A percentile compares a stretch with the other conserved stretches of the same genome.
phyloP scores from a whole-genome alignment of 169 alveolate genomes.

The Theileria sp. region DNA sequence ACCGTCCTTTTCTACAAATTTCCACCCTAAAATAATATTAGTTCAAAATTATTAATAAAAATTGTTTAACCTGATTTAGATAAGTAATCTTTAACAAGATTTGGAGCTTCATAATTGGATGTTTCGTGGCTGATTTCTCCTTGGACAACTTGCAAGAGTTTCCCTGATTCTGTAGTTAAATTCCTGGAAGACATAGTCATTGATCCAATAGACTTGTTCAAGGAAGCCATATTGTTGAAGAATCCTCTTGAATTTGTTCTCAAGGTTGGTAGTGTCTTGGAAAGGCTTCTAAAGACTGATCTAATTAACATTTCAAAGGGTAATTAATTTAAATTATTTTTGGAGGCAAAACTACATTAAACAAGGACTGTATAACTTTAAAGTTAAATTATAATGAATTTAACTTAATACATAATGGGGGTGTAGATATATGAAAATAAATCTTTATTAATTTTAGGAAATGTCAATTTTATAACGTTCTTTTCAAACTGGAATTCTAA shows the following conservation, averaged over 20 bases:
- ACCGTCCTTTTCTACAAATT: constrained; percentile 78
- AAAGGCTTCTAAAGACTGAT: neutral
- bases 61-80: constrained; percentile 55
- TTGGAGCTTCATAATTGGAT: constrained; percentile 79
- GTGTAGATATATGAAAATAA: neutral
- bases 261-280: neutral
- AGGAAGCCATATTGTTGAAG: neutral
- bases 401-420: constrained; percentile 1
- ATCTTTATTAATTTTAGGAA: neutral
- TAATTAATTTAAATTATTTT: neutral
- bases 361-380: neutral
- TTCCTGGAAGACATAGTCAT: constrained; percentile 20
- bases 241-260: constrained; percentile 7
- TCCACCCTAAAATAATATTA: constrained; percentile 69
- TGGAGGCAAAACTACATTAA: neutral
- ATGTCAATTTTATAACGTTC: neutral
- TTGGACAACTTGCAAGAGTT: constrained; percentile 74
- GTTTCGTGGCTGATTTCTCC: constrained; percentile 80
- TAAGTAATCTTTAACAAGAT: constrained; percentile 70
- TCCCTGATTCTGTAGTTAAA: constrained; percentile 74
- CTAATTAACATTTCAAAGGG: constrained; percentile 11
- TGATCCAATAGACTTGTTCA: neutral
- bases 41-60: neutral
- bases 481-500: neutral
- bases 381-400: constrained; percentile 1